Evolutionary conservation across 2,329 filamentous ascomycete species (phyloP).

Genomic region (Leptoxyphium fumago): DNA sequence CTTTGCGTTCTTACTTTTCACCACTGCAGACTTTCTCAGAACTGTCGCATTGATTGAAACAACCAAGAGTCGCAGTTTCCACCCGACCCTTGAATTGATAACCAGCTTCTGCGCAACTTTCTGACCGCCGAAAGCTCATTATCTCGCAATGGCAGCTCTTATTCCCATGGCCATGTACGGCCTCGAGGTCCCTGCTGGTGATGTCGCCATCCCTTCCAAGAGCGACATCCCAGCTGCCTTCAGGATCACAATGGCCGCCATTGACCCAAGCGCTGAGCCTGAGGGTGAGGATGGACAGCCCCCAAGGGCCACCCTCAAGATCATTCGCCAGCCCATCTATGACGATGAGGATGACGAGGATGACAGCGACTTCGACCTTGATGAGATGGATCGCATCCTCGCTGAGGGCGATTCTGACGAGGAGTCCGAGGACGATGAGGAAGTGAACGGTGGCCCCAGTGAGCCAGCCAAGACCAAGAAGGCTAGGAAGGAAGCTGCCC

Average conservation of each 20-base stretch:
- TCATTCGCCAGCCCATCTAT: constrained; percentile 58
- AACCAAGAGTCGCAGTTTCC: too few relatives aligned
- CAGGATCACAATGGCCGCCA: constrained; percentile 95
- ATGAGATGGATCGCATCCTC: constrained; percentile 39
- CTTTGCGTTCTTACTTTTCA: constrained; percentile 2
- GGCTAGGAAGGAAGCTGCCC: constrained; percentile 61
- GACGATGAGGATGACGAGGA: constrained; percentile 47
- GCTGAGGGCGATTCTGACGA: constrained; percentile 45
- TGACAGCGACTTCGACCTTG: constrained; percentile 40
- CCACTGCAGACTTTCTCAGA: not conserved
- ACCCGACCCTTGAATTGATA: too few relatives aligned
- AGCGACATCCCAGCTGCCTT: constrained; percentile 75
- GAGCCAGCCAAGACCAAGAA: constrained; percentile 83
- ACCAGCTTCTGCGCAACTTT: too few relatives aligned
- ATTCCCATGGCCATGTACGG: constrained; percentile 67
- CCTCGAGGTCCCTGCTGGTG: constrained; percentile 76
- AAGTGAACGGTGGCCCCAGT: constrained; percentile 77
- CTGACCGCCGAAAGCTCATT: not conserved
- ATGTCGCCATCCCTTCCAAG: constrained; percentile 64
- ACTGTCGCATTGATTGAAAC: not conserved
- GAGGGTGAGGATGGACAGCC: constrained; percentile 30
- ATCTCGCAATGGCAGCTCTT: constrained; percentile 8
- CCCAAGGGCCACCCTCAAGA: constrained; percentile 75
- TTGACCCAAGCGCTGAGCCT: constrained; percentile 67
- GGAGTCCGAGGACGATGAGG: constrained; percentile 49